Conservation (phyloP, 225 moss, liverwort and hornwort species). For the Antitrichia curtipendula region DNA sequence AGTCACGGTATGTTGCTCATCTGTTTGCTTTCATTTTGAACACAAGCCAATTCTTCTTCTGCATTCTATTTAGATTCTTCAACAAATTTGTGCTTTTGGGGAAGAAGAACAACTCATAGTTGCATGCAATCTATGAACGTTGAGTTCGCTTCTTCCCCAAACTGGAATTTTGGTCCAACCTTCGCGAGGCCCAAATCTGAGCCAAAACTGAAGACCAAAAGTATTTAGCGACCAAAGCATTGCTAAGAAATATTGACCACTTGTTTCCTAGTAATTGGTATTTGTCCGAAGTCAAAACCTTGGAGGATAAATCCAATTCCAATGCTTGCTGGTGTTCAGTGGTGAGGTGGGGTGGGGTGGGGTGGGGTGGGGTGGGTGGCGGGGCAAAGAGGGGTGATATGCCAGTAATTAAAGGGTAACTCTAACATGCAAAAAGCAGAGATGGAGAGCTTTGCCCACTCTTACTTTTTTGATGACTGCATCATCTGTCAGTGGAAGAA, state of each 20-base stretch:
- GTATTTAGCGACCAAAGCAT: background rate
- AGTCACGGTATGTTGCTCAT: background rate
- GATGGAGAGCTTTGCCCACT: background rate
- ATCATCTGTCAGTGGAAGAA: slow-evolving; percentile 38
- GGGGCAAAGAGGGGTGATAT: background rate
- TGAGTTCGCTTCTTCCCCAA: background rate
- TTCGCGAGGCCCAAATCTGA: background rate
- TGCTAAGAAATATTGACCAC: background rate
- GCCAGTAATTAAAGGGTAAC: background rate
- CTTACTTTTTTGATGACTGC: slow-evolving; percentile 31
- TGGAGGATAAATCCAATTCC: background rate
- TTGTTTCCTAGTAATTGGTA: background rate
- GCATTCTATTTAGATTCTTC: background rate
- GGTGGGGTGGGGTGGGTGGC: no score
- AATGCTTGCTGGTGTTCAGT: background rate
- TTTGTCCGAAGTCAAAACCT: background rate
- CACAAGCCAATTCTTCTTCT: background rate
- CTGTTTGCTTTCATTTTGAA: background rate
- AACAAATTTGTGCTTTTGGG: background rate
- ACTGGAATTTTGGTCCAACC: background rate
- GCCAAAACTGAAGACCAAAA: background rate
- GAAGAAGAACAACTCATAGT: background rate
- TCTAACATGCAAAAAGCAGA: background rate
- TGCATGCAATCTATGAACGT: background rate
- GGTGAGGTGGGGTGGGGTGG: no score